Evolutionary conservation across 495 filamentous ascomycete genomes (phyloP), one percentile per base, ranked within the genome.

Genomic region (Daldinia bambusicola): DNA sequence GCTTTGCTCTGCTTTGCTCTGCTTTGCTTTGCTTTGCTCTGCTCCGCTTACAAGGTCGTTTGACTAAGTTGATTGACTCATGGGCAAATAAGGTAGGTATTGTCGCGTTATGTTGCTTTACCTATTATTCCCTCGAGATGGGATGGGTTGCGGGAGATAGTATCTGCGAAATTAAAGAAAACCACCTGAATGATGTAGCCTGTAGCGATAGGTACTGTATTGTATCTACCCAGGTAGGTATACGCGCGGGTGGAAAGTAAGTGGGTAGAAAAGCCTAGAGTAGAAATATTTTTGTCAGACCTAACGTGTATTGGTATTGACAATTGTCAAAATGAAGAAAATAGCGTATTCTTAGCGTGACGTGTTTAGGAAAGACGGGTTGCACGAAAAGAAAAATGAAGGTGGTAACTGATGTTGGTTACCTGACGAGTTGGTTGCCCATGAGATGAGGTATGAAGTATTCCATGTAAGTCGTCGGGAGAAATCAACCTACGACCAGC

Each of bases 351-450:
- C 32, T 56, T 40, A 51, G 55, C 59, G 58, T 57, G 48, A 31
- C 16, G 50, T 61, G 50, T 41, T 18, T 48, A 22, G 37, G 50
- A 3, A 45, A 38, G 22, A 60, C 40, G 18, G 34, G 37, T 63
- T 61, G 55, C 50, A 64, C 67, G 50, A 53, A 26, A n/a, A 13
- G 50, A 53, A 12, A n/a, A 13, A 53, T 18, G 51, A 65, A 32
- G 59, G 51, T 31, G 30, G 55, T 60, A 70, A 70, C 57, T 64
- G 51, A 64, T 60, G 40, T 64, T 61, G 37, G 61, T 59, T 60
- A 60, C 55, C 31, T 50, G 20, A 18, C 31, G 30, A 41, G 37
- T 37, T 50, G 52, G 41, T 55, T 65, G 48, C 20, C 32, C 40
- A n/a, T 18, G 13, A 36, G 26, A 26, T 26, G 26, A 26, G 26